Evolutionary conservation across 2,329 filamentous ascomycete species (phyloP).

Genomic region (Ophiognomonia clavigignenti-juglandacearum): DNA sequence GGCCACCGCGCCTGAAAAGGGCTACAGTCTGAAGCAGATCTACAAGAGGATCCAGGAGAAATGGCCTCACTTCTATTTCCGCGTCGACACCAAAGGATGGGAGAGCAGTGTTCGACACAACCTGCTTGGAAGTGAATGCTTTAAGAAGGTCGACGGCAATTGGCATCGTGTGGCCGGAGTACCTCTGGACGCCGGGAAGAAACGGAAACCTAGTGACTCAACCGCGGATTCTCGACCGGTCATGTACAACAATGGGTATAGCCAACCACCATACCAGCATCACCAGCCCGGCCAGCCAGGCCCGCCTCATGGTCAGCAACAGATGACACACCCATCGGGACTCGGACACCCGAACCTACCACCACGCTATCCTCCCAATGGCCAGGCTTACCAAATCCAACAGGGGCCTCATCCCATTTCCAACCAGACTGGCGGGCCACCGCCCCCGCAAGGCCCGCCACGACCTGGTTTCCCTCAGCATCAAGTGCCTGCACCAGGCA

Average conservation of each 20-base stretch:
- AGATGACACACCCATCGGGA: conserved; percentile 8
- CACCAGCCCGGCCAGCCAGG: conserved; percentile 17
- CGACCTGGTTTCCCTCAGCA: conserved; percentile 9
- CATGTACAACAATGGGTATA: conserved; percentile 23
- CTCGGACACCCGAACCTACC: conserved; percentile 8
- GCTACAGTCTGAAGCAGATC: conserved; percentile 56
- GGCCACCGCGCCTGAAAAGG: conserved; percentile 46
- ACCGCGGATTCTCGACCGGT: conserved; percentile 24
- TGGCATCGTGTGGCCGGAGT: conserved; percentile 56
- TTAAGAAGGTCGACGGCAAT: conserved; percentile 52
- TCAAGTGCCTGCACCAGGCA: neutral
- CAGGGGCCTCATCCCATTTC: neutral
- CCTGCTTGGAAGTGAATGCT: conserved; percentile 57
- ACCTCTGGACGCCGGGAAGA: conserved; percentile 57
- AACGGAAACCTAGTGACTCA: conserved; percentile 47
- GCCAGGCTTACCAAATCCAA: conserved; percentile 9
- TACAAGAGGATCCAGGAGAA: conserved; percentile 56
- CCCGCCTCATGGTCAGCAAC: conserved; percentile 20
- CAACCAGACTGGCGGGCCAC: neutral
- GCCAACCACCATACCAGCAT: conserved; percentile 15
- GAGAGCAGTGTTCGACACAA: conserved; percentile 62
- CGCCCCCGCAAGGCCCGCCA: conserved; percentile 1
- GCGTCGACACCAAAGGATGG: conserved; percentile 60
- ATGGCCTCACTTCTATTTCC: conserved; percentile 57
- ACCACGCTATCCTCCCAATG: conserved; percentile 10